Base-by-base conservation (phyloP, 1,284 basidiomycete genomes). In the Exobasidium cylindrosporum region DNA sequence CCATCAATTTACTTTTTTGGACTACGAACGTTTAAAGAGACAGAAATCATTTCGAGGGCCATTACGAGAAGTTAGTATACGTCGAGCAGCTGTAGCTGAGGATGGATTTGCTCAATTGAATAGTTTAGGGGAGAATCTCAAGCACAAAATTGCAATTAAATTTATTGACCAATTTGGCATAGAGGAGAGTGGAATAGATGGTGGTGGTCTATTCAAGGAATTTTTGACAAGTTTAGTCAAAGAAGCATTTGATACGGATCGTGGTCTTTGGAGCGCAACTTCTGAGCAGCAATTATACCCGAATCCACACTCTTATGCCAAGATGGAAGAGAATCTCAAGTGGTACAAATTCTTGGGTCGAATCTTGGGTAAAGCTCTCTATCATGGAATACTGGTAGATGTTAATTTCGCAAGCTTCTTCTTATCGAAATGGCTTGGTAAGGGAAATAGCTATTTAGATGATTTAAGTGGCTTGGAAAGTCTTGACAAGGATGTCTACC, bases 131-230 rank as follows among this genome's bases (percentile, higher is more conserved):
- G 83, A 86, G 2, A 86, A 89, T 68, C 80, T 97, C 73, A 94
- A 93, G 82, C 84, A 84, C 31, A 86, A 86, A 7, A 84, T 98
- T 24, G 85, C 89, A 76, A 97, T 98, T 73, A 85, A 85, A 10
- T 98, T 98, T 78, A 84, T 96, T 31, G 92, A 97, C 81, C 87
- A 92, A 82, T 95, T 87, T 67, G 92, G 91, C 10, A 83, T 88
- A 63, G 86, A 86, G 69, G 92, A 94, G 87, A 88, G 88, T 30
- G 92, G 92, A 0, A 94, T 95, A 32, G 94, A 98, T 73, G 95
- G 95, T 0, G 94, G 96, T 1, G 95, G 96, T 0, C 87, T 98
- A 6, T 97, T 97, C 83, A 99, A 98, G 79, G 96, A 97, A 81
- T 96, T 98, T 76, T 86, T 98, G 73, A 97, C 93, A 1, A 81